These are phyloP conservation scores for Salvia hispanica DNA, from an alignment of 257 asterid species.

Conservation along the genomic window DNA sequence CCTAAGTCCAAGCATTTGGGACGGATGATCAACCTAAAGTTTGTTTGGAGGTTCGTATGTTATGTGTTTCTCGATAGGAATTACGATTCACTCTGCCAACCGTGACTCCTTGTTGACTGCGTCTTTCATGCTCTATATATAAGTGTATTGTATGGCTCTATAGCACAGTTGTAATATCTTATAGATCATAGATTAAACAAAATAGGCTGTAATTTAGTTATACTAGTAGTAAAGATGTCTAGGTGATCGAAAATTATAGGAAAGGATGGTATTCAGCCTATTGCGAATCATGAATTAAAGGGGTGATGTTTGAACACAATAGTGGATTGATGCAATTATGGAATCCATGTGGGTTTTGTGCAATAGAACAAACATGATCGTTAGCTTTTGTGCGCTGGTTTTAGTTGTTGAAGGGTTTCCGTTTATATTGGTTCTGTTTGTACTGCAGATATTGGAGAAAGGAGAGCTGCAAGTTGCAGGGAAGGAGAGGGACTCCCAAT, in stretches of 20 bases:
- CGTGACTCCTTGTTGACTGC: background rate
- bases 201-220: background rate
- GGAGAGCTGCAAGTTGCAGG: conserved; percentile 99
- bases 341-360: background rate
- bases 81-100: background rate
- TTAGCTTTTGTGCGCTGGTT: conserved; percentile 6
- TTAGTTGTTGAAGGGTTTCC: background rate
- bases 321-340: background rate
- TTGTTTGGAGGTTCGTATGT: conserved; percentile 67
- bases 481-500: conserved; percentile 91
- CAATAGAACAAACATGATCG: conserved; percentile 1
- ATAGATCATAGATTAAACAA: background rate
- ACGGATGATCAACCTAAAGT: conserved; percentile 78
- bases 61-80: conserved; percentile 1
- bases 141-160: conserved; percentile 4
- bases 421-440: background rate
- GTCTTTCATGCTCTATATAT: too few species aligned
- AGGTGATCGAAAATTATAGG: background rate
- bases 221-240: background rate
- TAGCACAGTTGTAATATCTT: background rate
- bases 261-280: background rate
- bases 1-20: conserved; percentile 84
- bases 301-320: conserved; percentile 11
- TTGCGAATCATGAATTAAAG: conserved; percentile 16
- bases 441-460: conserved; percentile 83